Percentiles rank a stretch among this genome's conserved stretches.
These are phyloP conservation scores for Spongospora subterranea DNA, from an alignment of 208 protist genomes.

Conservation along the genomic window DNA sequence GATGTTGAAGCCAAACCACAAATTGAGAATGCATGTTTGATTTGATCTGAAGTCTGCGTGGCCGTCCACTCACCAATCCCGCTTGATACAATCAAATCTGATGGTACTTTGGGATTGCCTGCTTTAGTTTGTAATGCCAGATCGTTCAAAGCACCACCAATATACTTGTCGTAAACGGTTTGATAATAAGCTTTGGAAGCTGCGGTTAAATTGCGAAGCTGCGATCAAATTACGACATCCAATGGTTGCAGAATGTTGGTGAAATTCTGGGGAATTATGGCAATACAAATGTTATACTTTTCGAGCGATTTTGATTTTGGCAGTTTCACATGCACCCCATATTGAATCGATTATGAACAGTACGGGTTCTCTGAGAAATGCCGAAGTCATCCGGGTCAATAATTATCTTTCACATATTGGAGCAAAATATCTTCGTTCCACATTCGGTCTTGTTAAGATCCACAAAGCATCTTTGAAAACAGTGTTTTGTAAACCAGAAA, in stretches of 20 bases:
- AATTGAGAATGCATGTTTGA: not conserved
- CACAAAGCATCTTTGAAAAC: not conserved
- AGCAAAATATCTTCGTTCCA: not conserved
- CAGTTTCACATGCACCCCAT: not conserved
- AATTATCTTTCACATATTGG: not conserved
- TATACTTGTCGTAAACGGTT: too few species aligned
- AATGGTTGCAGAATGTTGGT: not conserved
- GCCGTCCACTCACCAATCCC: not conserved
- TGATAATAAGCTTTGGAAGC: too few species aligned
- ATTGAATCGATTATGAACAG: not conserved
- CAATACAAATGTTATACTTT: not conserved
- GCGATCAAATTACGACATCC: not conserved
- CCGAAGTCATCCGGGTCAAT: not conserved
- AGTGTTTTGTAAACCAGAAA: too few species aligned
- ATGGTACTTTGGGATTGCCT: not conserved
- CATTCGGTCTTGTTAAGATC: not conserved
- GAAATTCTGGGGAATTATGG: not conserved
- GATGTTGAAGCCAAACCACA: not conserved
- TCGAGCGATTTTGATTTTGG: not conserved
- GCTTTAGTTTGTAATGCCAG: not conserved
- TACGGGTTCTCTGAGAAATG: not conserved
- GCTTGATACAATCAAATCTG: not conserved
- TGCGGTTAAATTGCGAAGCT: too few species aligned
- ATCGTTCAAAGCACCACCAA: not conserved
- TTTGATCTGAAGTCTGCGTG: not conserved